Evolutionary conservation across 2,329 filamentous ascomycete genomes (phyloP).

Genomic region (Aspergillus novoparasiticus): DNA sequence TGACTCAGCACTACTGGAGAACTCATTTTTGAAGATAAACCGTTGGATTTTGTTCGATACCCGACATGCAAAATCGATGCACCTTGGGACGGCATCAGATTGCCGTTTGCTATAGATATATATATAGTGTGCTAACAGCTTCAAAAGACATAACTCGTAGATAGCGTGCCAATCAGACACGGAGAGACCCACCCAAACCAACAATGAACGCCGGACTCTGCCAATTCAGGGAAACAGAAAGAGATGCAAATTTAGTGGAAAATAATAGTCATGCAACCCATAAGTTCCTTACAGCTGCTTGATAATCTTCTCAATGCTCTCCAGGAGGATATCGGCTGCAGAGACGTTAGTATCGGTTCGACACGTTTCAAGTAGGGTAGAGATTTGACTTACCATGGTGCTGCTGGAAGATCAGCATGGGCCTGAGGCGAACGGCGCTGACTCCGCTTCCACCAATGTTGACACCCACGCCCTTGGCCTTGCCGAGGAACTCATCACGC

Average conservation of each 20-base stretch:
- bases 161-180: conserved; percentile 22
- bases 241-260: conserved; percentile 1
- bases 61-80: conserved; percentile 4
- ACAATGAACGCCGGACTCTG: conserved; percentile 18
- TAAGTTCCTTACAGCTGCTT: conserved; percentile 42
- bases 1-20: neutral
- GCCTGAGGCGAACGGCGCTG: conserved; percentile 74
- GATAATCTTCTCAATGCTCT: conserved; percentile 74
- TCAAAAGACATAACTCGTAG: conserved; percentile 11
- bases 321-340: conserved; percentile 73
- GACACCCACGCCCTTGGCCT: conserved; percentile 77
- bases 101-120: conserved; percentile 2
- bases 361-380: conserved; percentile 5
- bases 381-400: conserved; percentile 64
- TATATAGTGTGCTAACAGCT: neutral
- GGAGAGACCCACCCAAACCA: conserved; percentile 15
- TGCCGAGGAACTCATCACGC: conserved; percentile 75
- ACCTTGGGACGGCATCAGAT: conserved; percentile 7
- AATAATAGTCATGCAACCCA: neutral
- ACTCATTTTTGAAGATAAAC: conserved; percentile 1
- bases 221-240: conserved; percentile 12
- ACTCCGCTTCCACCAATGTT: conserved; percentile 85
- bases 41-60: conserved; percentile 9
- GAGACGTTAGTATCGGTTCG: conserved; percentile 20
- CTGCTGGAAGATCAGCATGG: conserved; percentile 92